These are phyloP conservation scores for Lathyrus oleraceus DNA, from an alignment of 306 rosid species.

Conservation along the genomic window DNA sequence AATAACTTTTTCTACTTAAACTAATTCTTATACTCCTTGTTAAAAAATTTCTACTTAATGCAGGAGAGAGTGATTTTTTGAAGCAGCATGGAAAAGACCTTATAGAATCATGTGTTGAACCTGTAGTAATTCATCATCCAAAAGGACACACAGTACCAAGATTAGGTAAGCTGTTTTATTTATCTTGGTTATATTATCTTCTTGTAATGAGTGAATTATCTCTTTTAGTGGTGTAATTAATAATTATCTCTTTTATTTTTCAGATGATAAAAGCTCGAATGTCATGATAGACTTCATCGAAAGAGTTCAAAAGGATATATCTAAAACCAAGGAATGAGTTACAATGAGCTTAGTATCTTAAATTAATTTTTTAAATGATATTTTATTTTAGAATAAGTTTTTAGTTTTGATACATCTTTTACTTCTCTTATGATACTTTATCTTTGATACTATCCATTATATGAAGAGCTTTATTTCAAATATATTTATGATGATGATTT, in stretches of 20 bases:
- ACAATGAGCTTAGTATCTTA: too few species aligned
- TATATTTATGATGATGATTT: too few species aligned
- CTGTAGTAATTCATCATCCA: constrained; percentile 70
- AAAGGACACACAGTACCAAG: constrained; percentile 86
- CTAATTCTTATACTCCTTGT: background rate
- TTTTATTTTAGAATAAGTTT: too few species aligned
- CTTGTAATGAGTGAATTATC: background rate
- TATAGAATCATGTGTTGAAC: constrained; percentile 52
- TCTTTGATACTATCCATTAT: too few species aligned
- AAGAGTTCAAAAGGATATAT: constrained; percentile 43
- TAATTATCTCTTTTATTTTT: background rate
- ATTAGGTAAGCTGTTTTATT: constrained; percentile 44
- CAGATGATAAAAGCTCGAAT: constrained; percentile 57
- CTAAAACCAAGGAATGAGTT: constrained; percentile 27
- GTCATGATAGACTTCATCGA: constrained; percentile 53
- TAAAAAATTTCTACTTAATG: background rate
- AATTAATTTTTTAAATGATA: too few species aligned
- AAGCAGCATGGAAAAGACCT: constrained; percentile 58
- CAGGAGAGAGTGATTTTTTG: constrained; percentile 82
- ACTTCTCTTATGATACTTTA: too few species aligned
- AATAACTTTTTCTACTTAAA: too few species aligned
- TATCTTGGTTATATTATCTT: background rate
- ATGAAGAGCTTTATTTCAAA: too few species aligned
- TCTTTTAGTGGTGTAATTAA: background rate
- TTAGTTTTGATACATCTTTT: too few species aligned